Evolutionary conservation across 75 land plant genomes (phyloP), one percentile per base, ranked within the genome.

Genomic region (Sequoia sempervirens): DNA sequence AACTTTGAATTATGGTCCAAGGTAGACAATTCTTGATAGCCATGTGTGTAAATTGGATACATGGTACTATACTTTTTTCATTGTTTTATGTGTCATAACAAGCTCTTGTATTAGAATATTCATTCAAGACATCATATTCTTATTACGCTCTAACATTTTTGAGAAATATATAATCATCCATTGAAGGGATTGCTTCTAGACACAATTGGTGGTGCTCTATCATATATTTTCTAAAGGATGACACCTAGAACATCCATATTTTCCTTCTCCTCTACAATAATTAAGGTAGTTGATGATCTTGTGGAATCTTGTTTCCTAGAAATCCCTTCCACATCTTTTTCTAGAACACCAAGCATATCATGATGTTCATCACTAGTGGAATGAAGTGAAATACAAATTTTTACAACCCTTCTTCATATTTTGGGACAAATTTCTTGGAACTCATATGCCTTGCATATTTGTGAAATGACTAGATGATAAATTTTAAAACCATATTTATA

Each of bases 71-170:
- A n/a, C n/a, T n/a, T n/a, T n/a, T n/a, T n/a, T n/a, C n/a, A n/a
- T n/a, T n/a, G n/a, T n/a, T n/a, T n/a, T n/a, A n/a, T n/a, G n/a
- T n/a, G n/a, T n/a, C n/a, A n/a, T n/a, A n/a, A n/a, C n/a, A n/a
- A n/a, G n/a, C n/a, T n/a, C n/a, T n/a, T n/a, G n/a, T n/a, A n/a
- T n/a, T n/a, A n/a, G n/a, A n/a, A n/a, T n/a, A n/a, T n/a, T n/a
- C n/a, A n/a, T n/a, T n/a, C n/a, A n/a, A n/a, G n/a, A n/a, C 98
- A 96, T 81, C 97, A 95, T 64, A 88, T 92, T 10, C 90, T 95
- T 10, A 88, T 95, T 1, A 94, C 92, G n/a, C 95, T 94, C 5
- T 96, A 91, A 78, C 90, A 94, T 13, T 93, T 89, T 87, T 95
- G 98, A 32, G 95, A 94, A 9, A 83, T 92, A 13, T 96, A 93